A percentile compares a stretch with the other conserved stretches of the same genome.
Conservation (phyloP, 106 monocot genomes). For the Narthecium ossifragum region DNA sequence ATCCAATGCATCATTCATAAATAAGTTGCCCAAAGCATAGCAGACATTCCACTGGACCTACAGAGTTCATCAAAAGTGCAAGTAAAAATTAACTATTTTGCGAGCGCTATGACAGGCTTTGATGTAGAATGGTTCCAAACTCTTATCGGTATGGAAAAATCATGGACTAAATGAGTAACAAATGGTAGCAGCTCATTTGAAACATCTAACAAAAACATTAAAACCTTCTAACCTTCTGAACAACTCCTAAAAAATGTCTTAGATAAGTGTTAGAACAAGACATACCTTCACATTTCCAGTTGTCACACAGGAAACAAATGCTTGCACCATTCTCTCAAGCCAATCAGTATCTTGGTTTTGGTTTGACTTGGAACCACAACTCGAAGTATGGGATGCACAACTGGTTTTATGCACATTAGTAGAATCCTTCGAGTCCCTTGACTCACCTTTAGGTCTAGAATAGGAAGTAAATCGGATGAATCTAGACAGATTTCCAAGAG, state of each 20-base stretch:
- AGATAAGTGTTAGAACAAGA: too few relatives aligned
- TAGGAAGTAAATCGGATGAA: slow-evolving; percentile 54
- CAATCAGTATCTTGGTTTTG: slow-evolving; percentile 33
- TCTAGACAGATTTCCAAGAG: slow-evolving; percentile 95
- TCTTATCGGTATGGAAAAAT: too few relatives aligned
- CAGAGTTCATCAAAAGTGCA: too few relatives aligned
- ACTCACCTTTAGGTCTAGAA: slow-evolving; percentile 14
- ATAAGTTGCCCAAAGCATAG: slow-evolving; percentile 92
- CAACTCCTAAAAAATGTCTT: too few relatives aligned
- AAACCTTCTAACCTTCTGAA: too few relatives aligned
- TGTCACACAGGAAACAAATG: slow-evolving; percentile 98
- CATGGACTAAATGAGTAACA: too few relatives aligned
- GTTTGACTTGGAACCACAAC: slow-evolving; percentile 8
- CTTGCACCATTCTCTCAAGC: slow-evolving; percentile 93
- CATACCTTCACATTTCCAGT: slow-evolving; percentile 99
- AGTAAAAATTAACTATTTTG: too few relatives aligned
- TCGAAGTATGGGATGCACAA: not conserved
- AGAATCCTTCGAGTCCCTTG: slow-evolving; percentile 2
- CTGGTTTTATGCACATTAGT: not conserved
- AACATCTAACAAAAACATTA: too few relatives aligned
- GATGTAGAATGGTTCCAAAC: too few relatives aligned
- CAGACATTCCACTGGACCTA: slow-evolving; percentile 99
- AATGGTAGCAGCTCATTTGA: too few relatives aligned
- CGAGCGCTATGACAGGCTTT: too few relatives aligned
- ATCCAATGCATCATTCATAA: slow-evolving; percentile 72